These are phyloP conservation scores for Malus asiatica DNA, from an alignment of 306 rosid species.

Conservation along the genomic window DNA sequence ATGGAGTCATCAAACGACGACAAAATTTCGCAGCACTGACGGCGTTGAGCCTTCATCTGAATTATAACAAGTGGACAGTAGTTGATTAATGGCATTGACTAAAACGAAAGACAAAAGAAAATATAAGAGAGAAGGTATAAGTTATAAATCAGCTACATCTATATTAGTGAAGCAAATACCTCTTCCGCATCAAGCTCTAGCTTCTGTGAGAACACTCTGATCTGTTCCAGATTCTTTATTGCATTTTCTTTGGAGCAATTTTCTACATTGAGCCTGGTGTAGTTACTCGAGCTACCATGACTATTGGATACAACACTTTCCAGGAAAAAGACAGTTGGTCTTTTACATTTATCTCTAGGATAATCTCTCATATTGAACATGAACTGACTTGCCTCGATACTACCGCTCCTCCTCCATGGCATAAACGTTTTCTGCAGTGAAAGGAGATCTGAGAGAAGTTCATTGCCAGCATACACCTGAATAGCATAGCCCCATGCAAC, in stretches of 20 bases:
- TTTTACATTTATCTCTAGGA: constrained; percentile 66
- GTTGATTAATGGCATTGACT: constrained; percentile 10
- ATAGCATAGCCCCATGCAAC: constrained; percentile 80
- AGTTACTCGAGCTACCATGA: constrained; percentile 47
- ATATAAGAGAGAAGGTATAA: neutral
- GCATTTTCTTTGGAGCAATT: constrained; percentile 39
- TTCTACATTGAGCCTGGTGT: constrained; percentile 34
- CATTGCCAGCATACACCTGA: constrained; percentile 63
- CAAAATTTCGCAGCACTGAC: constrained; percentile 62
- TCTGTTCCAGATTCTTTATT: constrained; percentile 30
- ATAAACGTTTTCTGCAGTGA: constrained; percentile 53
- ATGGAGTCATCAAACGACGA: constrained; percentile 32
- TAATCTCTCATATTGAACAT: constrained; percentile 56
- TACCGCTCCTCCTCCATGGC: constrained; percentile 69
- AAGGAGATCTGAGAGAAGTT: constrained; percentile 67
- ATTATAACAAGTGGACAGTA: neutral
- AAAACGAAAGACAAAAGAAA: constrained; percentile 14
- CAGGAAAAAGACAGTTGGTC: constrained; percentile 53
- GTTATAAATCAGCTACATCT: neutral
- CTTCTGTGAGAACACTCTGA: constrained; percentile 53
- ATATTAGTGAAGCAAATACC: constrained; percentile 34
- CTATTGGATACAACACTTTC: constrained; percentile 35
- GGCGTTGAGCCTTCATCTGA: constrained; percentile 78
- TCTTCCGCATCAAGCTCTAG: constrained; percentile 50
- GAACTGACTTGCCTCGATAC: constrained; percentile 36